Evolutionary conservation across 768 basidiomycete species (phyloP).

Genomic region (Rhodotorula babjevae): DNA sequence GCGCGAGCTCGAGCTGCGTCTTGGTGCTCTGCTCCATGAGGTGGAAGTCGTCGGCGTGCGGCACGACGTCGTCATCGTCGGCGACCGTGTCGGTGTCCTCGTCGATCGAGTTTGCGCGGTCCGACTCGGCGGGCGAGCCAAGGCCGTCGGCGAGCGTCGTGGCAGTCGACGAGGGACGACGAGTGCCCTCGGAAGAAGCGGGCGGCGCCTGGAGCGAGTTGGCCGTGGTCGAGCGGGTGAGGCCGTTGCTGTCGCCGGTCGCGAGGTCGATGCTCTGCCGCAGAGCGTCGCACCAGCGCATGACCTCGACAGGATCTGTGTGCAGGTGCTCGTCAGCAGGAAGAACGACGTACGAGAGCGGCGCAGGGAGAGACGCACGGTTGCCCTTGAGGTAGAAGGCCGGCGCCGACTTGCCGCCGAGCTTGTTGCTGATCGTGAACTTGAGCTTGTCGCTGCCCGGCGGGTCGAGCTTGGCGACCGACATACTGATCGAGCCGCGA

Average conservation of each 20-base stretch:
- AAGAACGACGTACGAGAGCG: no score
- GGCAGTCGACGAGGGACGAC: neutral
- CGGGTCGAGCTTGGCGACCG: constrained; percentile 61
- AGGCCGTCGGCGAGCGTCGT: no score
- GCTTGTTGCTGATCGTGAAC: constrained; percentile 67
- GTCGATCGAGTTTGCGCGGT: constrained; percentile 5
- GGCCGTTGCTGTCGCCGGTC: neutral
- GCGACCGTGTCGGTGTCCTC: constrained; percentile 37
- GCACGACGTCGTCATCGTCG: constrained; percentile 18
- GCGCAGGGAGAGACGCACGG: constrained; percentile 38
- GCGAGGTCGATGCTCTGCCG: constrained; percentile 62
- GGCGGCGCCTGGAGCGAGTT: no score
- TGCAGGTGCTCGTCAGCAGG: no score
- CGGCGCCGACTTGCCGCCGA: constrained; percentile 41
- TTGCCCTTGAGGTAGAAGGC: constrained; percentile 44
- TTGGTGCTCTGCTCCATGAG: constrained; percentile 46
- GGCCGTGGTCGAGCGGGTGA: neutral
- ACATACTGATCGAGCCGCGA: constrained; percentile 83
- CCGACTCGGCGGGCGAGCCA: constrained; percentile 14
- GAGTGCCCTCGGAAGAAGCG: neutral
- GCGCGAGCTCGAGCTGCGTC: constrained; percentile 71
- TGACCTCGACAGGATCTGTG: constrained; percentile 75
- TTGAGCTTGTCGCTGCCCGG: constrained; percentile 57
- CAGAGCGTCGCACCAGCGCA: constrained; percentile 78
- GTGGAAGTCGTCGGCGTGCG: constrained; percentile 41